Conservation (phyloP, 2,329 filamentous ascomycete genomes). For the Pseudogymnoascus sp. region DNA sequence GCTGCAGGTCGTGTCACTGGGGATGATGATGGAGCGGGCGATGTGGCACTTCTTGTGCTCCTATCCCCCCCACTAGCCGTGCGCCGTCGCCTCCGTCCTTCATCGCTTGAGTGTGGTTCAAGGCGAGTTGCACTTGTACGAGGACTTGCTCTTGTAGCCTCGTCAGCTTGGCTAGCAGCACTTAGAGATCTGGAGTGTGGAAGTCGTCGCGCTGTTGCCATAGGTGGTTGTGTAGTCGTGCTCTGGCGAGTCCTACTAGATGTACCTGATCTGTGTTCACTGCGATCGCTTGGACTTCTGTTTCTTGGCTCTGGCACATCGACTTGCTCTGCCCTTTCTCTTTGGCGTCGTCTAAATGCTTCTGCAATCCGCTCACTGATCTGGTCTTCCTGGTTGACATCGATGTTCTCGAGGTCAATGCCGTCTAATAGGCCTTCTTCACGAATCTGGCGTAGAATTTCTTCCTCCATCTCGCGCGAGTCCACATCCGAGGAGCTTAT, state of each 20-base stretch:
- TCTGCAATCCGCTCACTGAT: constrained; percentile 86
- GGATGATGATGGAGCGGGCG: constrained; percentile 36
- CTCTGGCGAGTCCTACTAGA: not conserved
- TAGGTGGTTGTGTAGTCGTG: constrained; percentile 12
- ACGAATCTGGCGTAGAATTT: constrained; percentile 82
- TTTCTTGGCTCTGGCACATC: constrained; percentile 32
- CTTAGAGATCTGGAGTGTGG: constrained; percentile 40
- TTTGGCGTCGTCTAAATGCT: constrained; percentile 71
- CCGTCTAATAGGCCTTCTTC: constrained; percentile 82
- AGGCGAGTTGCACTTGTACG: constrained; percentile 38
- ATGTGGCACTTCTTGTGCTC: constrained; percentile 43
- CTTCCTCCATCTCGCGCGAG: constrained; percentile 70
- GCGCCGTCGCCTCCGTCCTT: constrained; percentile 39
- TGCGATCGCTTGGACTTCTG: constrained; percentile 32
- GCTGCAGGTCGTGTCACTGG: constrained; percentile 41
- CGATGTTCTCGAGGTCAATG: constrained; percentile 80
- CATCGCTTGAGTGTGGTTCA: constrained; percentile 41
- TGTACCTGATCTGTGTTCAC: constrained; percentile 10
- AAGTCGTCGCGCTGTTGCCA: constrained; percentile 23
- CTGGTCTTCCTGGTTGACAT: constrained; percentile 76
- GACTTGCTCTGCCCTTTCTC: constrained; percentile 43
- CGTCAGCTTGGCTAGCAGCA: constrained; percentile 37
- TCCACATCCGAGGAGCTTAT: constrained; percentile 73
- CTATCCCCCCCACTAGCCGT: constrained; percentile 39
- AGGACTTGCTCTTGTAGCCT: constrained; percentile 41